Evolutionary conservation across 73 alveolate genomes (phyloP).

Genomic region (Paramecium sonneborni): DNA sequence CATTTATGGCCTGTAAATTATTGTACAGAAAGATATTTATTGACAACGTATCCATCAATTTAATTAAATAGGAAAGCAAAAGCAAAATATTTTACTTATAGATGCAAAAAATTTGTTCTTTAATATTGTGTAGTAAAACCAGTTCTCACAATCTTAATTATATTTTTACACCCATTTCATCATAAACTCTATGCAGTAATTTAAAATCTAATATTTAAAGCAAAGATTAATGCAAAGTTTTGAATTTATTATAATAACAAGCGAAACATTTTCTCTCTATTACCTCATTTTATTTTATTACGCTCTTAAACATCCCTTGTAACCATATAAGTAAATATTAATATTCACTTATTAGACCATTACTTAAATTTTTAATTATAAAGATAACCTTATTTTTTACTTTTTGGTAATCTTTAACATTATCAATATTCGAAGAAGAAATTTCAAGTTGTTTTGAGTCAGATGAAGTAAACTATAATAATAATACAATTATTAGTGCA

Average conservation of each 20-base stretch:
- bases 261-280: conserved; percentile 61
- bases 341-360: not conserved
- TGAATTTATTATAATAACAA: conserved; percentile 26
- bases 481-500: conserved; percentile 44
- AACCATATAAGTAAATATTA: conserved; percentile 35
- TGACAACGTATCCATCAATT: not conserved
- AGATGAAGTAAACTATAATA: not conserved
- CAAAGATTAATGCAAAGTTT: not conserved
- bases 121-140: conserved; percentile 64
- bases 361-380: conserved; percentile 58
- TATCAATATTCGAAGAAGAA: conserved; percentile 44
- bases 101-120: conserved; percentile 65
- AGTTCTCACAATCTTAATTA: conserved; percentile 17
- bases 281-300: conserved; percentile 59
- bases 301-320: conserved; percentile 59
- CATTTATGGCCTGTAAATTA: conserved; percentile 64
- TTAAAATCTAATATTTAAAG: not conserved
- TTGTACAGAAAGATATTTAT: conserved; percentile 53
- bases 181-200: not conserved
- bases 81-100: conserved; percentile 65
- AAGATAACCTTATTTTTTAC: conserved; percentile 65
- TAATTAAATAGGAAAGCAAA: conserved; percentile 31
- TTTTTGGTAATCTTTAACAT: conserved; percentile 52
- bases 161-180: conserved; percentile 26
- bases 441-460: conserved; percentile 51